A percentile compares a stretch with the other conserved stretches of the same genome.
phyloP scores from a whole-genome alignment of 2,329 filamentous ascomycete species.

The Acarospora socialis region DNA sequence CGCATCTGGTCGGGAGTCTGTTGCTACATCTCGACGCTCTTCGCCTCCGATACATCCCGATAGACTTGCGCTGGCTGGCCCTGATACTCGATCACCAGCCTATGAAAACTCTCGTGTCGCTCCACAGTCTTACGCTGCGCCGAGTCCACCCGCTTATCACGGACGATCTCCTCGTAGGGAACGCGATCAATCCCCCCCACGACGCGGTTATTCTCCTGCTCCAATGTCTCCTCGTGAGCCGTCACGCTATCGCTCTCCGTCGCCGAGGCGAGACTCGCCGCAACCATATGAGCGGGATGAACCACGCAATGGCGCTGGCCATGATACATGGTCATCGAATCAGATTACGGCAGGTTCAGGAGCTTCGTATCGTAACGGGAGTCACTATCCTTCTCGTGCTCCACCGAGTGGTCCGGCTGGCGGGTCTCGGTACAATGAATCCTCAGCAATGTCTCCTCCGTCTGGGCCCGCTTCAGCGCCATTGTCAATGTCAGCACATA shows the following conservation, averaged over 20 bases:
- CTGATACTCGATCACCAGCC: constrained; percentile 15
- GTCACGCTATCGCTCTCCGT: background rate
- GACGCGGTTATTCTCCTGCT: constrained; percentile 6
- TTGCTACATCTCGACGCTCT: constrained; percentile 44
- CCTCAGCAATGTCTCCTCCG: constrained; percentile 16
- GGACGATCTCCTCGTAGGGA: constrained; percentile 12
- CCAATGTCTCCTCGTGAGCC: background rate
- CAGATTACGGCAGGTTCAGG: constrained; percentile 5
- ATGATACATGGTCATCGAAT: constrained; percentile 5
- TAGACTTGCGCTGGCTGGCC: constrained; percentile 27
- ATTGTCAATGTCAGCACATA: constrained; percentile 23
- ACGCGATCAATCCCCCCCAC: constrained; percentile 10
- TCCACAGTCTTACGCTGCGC: constrained; percentile 5
- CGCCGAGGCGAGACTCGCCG: constrained; percentile 5
- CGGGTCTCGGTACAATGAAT: constrained; percentile 12
- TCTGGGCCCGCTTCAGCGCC: constrained; percentile 22
- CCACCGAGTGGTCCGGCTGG: constrained; percentile 20
- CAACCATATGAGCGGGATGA: constrained; percentile 6
- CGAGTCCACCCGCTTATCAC: constrained; percentile 8
- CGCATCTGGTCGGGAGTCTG: constrained; percentile 40
- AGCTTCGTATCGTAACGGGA: constrained; percentile 13
- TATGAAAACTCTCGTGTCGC: constrained; percentile 11
- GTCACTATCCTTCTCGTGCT: constrained; percentile 12
- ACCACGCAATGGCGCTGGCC: constrained; percentile 6
- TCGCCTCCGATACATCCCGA: constrained; percentile 46